Evolutionary conservation across 371 early-diverging fungal species (phyloP).

Genomic region (Mucor saturninus): DNA sequence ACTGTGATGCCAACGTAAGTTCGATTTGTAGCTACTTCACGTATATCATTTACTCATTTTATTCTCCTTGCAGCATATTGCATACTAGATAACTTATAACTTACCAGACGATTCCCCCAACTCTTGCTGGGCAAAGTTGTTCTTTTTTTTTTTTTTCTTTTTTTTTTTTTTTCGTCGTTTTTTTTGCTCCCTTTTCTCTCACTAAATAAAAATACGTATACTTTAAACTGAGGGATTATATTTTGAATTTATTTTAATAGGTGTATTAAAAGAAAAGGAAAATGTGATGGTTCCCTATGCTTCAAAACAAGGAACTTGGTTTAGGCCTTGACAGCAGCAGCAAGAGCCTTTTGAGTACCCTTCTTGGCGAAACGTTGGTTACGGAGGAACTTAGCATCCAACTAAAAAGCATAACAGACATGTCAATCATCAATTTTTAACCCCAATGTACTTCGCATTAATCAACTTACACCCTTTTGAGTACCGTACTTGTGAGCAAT

Average conservation of each 20-base stretch:
- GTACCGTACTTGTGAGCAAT: constrained; percentile 87
- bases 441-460: neutral
- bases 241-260: no score
- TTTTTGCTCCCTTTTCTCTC: neutral
- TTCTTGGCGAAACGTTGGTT: constrained; percentile 98
- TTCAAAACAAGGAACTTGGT: constrained; percentile 18
- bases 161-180: neutral
- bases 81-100: neutral
- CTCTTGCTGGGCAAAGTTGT: constrained; percentile 14
- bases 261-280: neutral
- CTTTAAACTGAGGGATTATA: no score
- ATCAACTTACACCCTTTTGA: constrained; percentile 83
- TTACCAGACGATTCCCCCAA: neutral
- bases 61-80: neutral
- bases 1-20: constrained; percentile 59
- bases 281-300: neutral
- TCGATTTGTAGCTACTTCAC: neutral
- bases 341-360: constrained; percentile 59
- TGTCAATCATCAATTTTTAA: neutral
- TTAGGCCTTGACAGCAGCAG: constrained; percentile 65
- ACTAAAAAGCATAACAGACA: constrained; percentile 37
- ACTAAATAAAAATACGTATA: no score
- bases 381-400: constrained; percentile 97
- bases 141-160: neutral
- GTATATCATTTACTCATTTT: neutral